Evolutionary conservation across 2,329 filamentous ascomycete species (phyloP), one percentile per base, ranked within the genome.

Genomic region (Chrysoporthe austroafricana): DNA sequence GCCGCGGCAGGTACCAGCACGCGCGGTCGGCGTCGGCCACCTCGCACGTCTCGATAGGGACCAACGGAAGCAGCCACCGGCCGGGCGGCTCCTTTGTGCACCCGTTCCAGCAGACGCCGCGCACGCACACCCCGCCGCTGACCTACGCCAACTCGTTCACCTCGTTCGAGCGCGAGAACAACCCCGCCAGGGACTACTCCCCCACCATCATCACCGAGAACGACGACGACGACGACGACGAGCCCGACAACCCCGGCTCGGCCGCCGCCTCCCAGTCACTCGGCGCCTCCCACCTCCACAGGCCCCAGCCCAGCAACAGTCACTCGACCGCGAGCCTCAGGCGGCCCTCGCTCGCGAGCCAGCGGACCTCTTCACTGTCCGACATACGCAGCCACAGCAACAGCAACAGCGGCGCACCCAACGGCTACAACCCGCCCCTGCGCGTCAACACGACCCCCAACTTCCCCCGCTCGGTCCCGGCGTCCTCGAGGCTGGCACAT

Each of bases 81-180:
- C 79, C 79, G 67, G 81, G 81, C 67, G 77, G 72, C 52, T 75
- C 81, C 43, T 90, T 90, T 73, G 82, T 89, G 26, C 88, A 90
- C 73, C 88, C 88, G 36, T 90, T 89, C 71, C 86, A 89, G 74
- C 88, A 90, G 77, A 88, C 82, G 9, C 88, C 88, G 43, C 83
- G 86, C 52, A 86, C 86, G 1, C 85, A 86, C 58, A 88, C 87
- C 68, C 86, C 87, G 62, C 86, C 87, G 9, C 73, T 88, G 69
- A 84, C 85, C 34, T 88, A 88, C 74, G 83, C 85, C 71, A 86
- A 85, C 75, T 87, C 86, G 8, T 77, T 85, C 56, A 80, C 83
- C 18, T 86, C 84, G 2, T 79, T 87, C 63, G 68, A 70, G 66
- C 68, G 66, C 60, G 84, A 84, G 62, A 83, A 77, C 68, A 58